Conservation (phyloP, 23 red algal species). For the Agarophyton chilense region DNA sequence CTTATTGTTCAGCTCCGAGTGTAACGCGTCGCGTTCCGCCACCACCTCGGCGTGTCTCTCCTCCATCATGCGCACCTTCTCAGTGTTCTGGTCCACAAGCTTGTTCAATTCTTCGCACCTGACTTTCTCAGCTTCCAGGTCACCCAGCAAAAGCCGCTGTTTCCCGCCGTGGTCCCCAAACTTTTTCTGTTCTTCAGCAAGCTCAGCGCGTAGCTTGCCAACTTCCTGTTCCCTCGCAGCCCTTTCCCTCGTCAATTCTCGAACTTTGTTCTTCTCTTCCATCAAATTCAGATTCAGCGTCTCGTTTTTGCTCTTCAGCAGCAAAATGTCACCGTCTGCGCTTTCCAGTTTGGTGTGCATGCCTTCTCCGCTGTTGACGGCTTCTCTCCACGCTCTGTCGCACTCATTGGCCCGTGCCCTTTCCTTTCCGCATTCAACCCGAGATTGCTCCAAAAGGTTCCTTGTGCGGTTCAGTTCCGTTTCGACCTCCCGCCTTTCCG, state of each 20-base stretch:
- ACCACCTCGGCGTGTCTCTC: background rate
- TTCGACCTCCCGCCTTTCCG: background rate
- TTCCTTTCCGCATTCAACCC: constrained; percentile 16
- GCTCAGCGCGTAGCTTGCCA: background rate
- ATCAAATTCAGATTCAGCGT: background rate
- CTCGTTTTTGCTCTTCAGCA: constrained; percentile 33
- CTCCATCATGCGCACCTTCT: background rate
- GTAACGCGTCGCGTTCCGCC: constrained; percentile 19
- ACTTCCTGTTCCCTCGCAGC: background rate
- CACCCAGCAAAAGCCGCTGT: background rate
- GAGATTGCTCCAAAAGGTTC: background rate
- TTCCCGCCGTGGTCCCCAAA: constrained; percentile 6
- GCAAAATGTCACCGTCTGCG: background rate
- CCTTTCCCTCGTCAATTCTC: constrained; percentile 1
- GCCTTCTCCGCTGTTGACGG: background rate
- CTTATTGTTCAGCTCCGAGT: background rate
- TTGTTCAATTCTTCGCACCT: constrained; percentile 16
- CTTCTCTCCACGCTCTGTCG: background rate
- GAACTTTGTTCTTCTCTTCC: constrained; percentile 11
- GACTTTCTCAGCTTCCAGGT: background rate
- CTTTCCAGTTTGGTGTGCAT: background rate
- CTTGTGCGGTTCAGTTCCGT: background rate
- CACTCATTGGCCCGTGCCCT: background rate
- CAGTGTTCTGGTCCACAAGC: background rate
- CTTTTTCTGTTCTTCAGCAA: constrained; percentile 1